A percentile compares a stretch with the other conserved stretches of the same genome.
phyloP scores from a whole-genome alignment of 2,329 filamentous ascomycete species.

The Neophaeococcomyces aloes region DNA sequence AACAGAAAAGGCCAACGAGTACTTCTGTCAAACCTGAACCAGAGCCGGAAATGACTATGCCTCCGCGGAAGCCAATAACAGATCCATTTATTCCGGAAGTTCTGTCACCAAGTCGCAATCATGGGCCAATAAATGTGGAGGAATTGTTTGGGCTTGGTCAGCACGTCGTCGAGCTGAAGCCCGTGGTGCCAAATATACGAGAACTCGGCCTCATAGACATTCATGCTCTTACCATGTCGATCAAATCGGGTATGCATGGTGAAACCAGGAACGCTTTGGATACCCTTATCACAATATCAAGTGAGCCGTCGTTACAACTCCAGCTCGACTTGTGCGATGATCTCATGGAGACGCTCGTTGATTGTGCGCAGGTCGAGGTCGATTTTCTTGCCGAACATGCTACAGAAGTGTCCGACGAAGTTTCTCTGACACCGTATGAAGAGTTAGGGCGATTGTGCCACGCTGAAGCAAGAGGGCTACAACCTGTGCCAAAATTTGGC shows the following conservation, averaged over 20 bases:
- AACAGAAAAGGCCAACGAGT: slow-evolving; percentile 18
- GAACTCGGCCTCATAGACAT: slow-evolving; percentile 87
- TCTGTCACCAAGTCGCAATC: slow-evolving; percentile 41
- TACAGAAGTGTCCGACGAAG: slow-evolving; percentile 74
- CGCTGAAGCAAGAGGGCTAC: slow-evolving; percentile 59
- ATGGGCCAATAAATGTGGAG: slow-evolving; percentile 63
- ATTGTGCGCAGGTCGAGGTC: slow-evolving; percentile 82
- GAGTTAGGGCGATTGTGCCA: slow-evolving; percentile 73
- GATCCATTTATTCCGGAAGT: slow-evolving; percentile 39
- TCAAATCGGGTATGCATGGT: slow-evolving; percentile 79
- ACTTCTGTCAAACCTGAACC: slow-evolving; percentile 24
- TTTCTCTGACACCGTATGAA: slow-evolving; percentile 75
- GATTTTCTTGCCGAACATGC: slow-evolving; percentile 77
- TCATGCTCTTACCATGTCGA: slow-evolving; percentile 73
- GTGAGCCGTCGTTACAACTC: slow-evolving; percentile 52
- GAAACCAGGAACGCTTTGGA: slow-evolving; percentile 88
- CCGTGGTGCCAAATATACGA: slow-evolving; percentile 60
- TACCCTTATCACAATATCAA: slow-evolving; percentile 63
- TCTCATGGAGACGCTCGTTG: slow-evolving; percentile 73
- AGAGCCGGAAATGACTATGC: slow-evolving; percentile 26
- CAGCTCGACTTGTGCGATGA: slow-evolving; percentile 72
- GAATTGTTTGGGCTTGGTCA: slow-evolving; percentile 54
- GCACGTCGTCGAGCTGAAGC: slow-evolving; percentile 58
- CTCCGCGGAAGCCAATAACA: slow-evolving; percentile 31
- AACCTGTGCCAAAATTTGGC: slow-evolving; percentile 63